These are phyloP conservation scores for Claviceps monticola DNA, from an alignment of 2,329 filamentous ascomycete species.

Conservation along the genomic window DNA sequence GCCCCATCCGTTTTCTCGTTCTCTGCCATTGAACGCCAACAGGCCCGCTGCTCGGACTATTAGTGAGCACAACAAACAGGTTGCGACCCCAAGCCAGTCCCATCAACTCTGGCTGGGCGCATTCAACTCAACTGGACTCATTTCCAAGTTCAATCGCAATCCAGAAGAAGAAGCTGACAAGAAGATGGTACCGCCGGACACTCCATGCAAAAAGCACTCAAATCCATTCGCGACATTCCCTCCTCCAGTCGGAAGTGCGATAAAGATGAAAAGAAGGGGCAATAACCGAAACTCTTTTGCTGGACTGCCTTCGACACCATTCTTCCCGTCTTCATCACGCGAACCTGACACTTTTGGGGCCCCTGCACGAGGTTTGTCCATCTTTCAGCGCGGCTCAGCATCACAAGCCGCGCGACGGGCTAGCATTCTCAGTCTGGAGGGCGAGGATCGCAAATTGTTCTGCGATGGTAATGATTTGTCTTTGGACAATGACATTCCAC, in stretches of 20 bases:
- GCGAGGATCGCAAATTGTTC: slow-evolving; percentile 50
- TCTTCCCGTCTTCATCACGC: slow-evolving; percentile 44
- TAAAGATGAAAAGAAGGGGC: slow-evolving; percentile 41
- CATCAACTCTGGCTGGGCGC: slow-evolving; percentile 62
- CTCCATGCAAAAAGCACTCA: slow-evolving; percentile 80
- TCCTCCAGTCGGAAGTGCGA: slow-evolving; percentile 41
- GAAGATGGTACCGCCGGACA: slow-evolving; percentile 72
- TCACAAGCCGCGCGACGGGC: slow-evolving; percentile 35
- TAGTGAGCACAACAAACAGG: slow-evolving; percentile 17
- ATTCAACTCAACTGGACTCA: slow-evolving; percentile 86
- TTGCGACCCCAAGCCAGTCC: slow-evolving; percentile 32
- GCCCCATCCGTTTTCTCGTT: slow-evolving; percentile 24
- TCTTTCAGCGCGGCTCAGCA: slow-evolving; percentile 46
- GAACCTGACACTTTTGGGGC: slow-evolving; percentile 36
- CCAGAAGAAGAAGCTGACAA: slow-evolving; percentile 50
- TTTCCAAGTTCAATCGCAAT: slow-evolving; percentile 87
- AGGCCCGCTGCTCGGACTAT: slow-evolving; percentile 17
- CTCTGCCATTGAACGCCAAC: slow-evolving; percentile 25
- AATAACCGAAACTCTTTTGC: slow-evolving; percentile 56
- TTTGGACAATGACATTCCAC: slow-evolving; percentile 55
- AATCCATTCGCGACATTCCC: slow-evolving; percentile 56
- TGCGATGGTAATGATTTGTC: slow-evolving; percentile 16
- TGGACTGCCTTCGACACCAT: slow-evolving; percentile 65
- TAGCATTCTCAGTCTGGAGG: slow-evolving; percentile 72
- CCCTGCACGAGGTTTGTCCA: slow-evolving; percentile 47